phyloP scores from a whole-genome alignment of 2,329 filamentous ascomycete species.

The Penicillium sp. region DNA sequence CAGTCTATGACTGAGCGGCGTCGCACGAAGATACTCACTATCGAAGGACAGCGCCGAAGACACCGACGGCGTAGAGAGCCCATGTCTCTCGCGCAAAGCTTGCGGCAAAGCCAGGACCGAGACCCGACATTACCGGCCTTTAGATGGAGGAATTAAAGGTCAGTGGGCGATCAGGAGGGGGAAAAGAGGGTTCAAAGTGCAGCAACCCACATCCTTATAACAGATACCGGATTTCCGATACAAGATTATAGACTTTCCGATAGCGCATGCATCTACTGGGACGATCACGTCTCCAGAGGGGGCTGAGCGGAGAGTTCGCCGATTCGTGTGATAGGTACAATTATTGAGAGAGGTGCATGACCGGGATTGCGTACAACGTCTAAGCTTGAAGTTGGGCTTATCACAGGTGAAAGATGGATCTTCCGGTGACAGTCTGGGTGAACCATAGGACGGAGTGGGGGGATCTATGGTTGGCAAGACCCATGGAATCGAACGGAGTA shows the following conservation, averaged over 20 bases:
- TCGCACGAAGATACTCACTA: conserved; percentile 37
- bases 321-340: conserved; percentile 11
- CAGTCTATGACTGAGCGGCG: background rate
- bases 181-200: background rate
- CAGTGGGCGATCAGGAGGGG: conserved; percentile 2
- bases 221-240: background rate
- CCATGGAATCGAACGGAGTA: conserved; percentile 8
- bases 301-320: conserved; percentile 8
- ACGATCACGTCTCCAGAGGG: conserved; percentile 11
- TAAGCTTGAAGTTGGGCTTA: conserved; percentile 9
- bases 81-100: conserved; percentile 41
- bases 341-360: conserved; percentile 5
- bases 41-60: conserved; percentile 38
- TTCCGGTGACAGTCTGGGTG: conserved; percentile 11
- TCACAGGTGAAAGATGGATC: conserved; percentile 10
- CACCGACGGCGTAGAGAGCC: conserved; percentile 42
- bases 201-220: conserved; percentile 10
- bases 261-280: conserved; percentile 13
- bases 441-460: conserved; percentile 12
- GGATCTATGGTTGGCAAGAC: background rate
- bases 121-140: conserved; percentile 27
- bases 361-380: background rate
- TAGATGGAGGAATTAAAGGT: conserved; percentile 1
- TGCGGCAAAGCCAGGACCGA: conserved; percentile 28
- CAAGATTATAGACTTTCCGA: conserved; percentile 13